A percentile compares a stretch with the other conserved stretches of the same genome.
Evolutionary conservation across 75 land plant genomes (phyloP).

Genomic region (Selaginella tamariscina): DNA sequence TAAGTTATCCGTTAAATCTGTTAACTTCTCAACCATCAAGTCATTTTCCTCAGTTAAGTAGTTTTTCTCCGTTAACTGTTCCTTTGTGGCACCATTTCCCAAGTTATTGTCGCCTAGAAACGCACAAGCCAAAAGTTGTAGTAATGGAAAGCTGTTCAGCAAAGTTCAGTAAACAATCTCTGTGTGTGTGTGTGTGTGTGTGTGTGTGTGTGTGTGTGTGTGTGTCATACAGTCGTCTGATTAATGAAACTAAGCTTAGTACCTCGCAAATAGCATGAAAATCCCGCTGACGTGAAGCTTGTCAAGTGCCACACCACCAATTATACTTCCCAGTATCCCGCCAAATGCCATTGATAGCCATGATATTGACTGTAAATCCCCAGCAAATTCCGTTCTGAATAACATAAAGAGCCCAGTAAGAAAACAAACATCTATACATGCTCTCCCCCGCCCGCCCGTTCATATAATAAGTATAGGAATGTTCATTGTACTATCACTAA

Average conservation of each 20-base stretch:
- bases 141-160: too few relatives aligned
- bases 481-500: too few relatives aligned
- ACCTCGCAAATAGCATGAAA: conserved; percentile 49
- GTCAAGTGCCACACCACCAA: conserved; percentile 49
- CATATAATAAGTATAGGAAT: too few relatives aligned
- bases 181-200: too few relatives aligned
- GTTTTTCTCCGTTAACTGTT: neutral
- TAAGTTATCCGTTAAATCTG: too few relatives aligned
- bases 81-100: neutral
- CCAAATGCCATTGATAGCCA: conserved; percentile 80
- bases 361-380: conserved; percentile 69
- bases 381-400: conserved; percentile 49
- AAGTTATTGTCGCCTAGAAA: conserved; percentile 35
- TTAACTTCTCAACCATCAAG: neutral
- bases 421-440: neutral
- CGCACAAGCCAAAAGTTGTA: conserved; percentile 51
- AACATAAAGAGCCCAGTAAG: conserved; percentile 9
- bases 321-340: conserved; percentile 57
- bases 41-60: neutral
- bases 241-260: too few relatives aligned
- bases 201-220: too few relatives aligned
- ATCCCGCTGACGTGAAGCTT: conserved; percentile 35
- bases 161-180: too few relatives aligned
- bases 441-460: too few relatives aligned
- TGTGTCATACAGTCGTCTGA: too few relatives aligned